Base-by-base conservation (phyloP, 2,329 filamentous ascomycete genomes). In the Sporothrix schenckii region DNA sequence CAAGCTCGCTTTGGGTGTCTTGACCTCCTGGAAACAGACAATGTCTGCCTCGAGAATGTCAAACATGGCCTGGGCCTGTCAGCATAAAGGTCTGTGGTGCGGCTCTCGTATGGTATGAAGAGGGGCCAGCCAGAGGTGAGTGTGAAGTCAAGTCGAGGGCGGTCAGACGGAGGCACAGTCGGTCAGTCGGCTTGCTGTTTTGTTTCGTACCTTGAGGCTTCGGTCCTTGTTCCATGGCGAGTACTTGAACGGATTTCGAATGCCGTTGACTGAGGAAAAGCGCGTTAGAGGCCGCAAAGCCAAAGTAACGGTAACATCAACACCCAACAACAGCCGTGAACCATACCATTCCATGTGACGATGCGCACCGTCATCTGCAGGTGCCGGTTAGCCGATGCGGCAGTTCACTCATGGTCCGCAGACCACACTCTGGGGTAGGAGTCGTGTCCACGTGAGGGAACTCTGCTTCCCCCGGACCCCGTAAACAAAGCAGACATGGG, bases 1-100 rank as follows among this genome's bases (percentile, higher is more conserved):
- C 1, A 99, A 83, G 75, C 97, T 94, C 78, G 97, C 97, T 70
- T 91, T 87, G 78, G 98, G 95, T 53, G 98, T 97, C 81, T 98
- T 99, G 56, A 93, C 90, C 80, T 98, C 95, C 79, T 99, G 95
- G 83, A 98, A 93, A 71, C 97, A 86, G 21, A 98, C 89, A 73
- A 99, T 95, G 79, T 99, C 95, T 68, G 94, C 89, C 78, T 95
- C 92, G 7, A 99, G 86, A 56, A 91, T 92, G 75, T 97, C 92
- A 80, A 99, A 98, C 95, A 98, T 98, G 74, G 90, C 86, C 90
- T 92, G 58, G 2, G 39, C 14, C n/a, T 24, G 58, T 63, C 14
- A 63, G 58, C 58, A 47, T 16, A 16, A 7, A 24, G 39, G 49
- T n/a, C 56, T 41, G 7, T 34, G 10, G 19, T 41, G 34, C 56